Evolutionary conservation across 1,284 basidiomycete genomes (phyloP).

Genomic region (Rhodotorula sp.): DNA sequence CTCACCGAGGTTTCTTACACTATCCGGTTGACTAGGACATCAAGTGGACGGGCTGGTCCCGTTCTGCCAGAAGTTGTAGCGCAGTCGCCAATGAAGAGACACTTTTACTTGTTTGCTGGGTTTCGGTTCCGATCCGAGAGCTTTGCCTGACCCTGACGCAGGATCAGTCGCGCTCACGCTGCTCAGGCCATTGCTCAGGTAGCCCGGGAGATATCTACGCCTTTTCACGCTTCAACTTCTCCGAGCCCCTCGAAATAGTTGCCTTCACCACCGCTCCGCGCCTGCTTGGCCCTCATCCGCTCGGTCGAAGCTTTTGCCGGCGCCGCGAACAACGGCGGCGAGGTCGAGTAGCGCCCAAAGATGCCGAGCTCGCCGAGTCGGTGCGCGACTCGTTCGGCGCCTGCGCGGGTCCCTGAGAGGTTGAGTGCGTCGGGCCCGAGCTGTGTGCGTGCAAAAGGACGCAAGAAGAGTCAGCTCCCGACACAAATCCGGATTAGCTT

Average conservation of each 20-base stretch:
- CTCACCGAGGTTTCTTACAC: no score
- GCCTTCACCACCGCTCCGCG: slow-evolving; percentile 19
- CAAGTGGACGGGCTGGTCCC: no score
- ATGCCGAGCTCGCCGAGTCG: slow-evolving; percentile 38
- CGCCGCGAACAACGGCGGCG: background rate
- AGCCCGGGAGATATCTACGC: no score
- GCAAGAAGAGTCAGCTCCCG: background rate
- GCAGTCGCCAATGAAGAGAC: no score
- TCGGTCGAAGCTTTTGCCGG: background rate
- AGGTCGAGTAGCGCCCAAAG: slow-evolving; percentile 11
- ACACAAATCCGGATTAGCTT: background rate
- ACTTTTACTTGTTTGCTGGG: no score
- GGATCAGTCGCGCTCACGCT: no score
- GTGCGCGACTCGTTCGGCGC: slow-evolving; percentile 49
- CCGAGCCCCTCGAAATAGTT: slow-evolving; percentile 25
- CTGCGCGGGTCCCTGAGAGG: slow-evolving; percentile 48
- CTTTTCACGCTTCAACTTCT: slow-evolving; percentile 11
- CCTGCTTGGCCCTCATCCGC: slow-evolving; percentile 16
- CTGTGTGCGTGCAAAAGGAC: slow-evolving; percentile 12
- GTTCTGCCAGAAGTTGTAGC: no score
- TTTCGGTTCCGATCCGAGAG: no score
- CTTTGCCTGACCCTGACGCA: no score
- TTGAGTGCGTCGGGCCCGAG: slow-evolving; percentile 50
- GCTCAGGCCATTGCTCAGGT: no score
- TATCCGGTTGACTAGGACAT: no score